Conservation (phyloP, 2,329 filamentous ascomycete genomes). For the Kalaharituber pfeilii region DNA sequence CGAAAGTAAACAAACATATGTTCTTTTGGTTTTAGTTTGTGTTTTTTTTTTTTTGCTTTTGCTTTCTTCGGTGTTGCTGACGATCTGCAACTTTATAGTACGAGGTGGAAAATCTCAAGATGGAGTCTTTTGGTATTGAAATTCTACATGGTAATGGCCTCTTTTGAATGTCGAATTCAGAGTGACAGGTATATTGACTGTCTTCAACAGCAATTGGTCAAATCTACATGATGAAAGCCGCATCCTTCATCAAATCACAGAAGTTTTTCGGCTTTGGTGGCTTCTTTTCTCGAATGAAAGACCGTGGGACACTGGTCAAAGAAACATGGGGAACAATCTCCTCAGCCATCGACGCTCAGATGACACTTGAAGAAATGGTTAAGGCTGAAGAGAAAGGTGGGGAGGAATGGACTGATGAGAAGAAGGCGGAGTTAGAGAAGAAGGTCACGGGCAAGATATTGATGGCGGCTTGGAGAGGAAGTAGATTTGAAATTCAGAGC, state of each 20-base stretch:
- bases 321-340: slow-evolving; percentile 98
- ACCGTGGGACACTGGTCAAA: slow-evolving; percentile 92
- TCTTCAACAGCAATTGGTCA: slow-evolving; percentile 52
- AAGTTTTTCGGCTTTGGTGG: slow-evolving; percentile 93
- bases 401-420: slow-evolving; percentile 98
- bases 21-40: background rate
- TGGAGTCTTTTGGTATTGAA: slow-evolving; percentile 95
- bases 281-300: slow-evolving; percentile 84
- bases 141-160: slow-evolving; percentile 21
- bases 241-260: slow-evolving; percentile 76
- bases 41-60: background rate
- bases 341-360: slow-evolving; percentile 88
- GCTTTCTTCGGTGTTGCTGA: background rate
- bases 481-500: slow-evolving; percentile 92
- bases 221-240: slow-evolving; percentile 77
- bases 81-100: background rate
- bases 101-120: slow-evolving; percentile 95
- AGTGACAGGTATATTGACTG: background rate
- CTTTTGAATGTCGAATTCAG: background rate
- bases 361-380: slow-evolving; percentile 98
- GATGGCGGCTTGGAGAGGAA: slow-evolving; percentile 86
- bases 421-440: slow-evolving; percentile 86
- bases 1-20: slow-evolving; percentile 37
- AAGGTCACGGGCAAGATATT: slow-evolving; percentile 95
- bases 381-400: slow-evolving; percentile 86